These are phyloP conservation scores for Puccinia sorghi DNA, from an alignment of 1,284 basidiomycete species.

Conservation along the genomic window DNA sequence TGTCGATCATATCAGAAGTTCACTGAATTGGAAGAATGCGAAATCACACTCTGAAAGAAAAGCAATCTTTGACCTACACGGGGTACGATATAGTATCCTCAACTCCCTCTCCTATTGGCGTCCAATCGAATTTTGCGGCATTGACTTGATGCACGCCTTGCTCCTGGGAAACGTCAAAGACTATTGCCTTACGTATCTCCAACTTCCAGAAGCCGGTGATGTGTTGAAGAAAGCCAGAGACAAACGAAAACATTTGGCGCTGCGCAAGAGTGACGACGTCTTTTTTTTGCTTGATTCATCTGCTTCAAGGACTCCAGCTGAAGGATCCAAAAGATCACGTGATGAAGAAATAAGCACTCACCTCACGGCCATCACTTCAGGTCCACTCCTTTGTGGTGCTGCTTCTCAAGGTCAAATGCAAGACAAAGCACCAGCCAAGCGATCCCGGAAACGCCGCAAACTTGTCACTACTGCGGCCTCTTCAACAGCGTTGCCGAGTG, in stretches of 20 bases:
- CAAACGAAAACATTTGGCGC: neutral
- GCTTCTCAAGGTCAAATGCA: too few species aligned
- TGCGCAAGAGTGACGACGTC: slow-evolving; percentile 1
- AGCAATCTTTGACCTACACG: slow-evolving; percentile 1
- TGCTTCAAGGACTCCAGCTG: too few species aligned
- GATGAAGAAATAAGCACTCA: too few species aligned
- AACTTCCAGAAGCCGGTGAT: slow-evolving; percentile 10
- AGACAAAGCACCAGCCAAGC: too few species aligned
- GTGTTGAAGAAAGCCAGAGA: neutral
- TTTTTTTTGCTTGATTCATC: too few species aligned
- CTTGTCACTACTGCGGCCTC: too few species aligned
- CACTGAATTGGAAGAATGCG: slow-evolving; percentile 13
- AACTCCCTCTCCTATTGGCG: slow-evolving; percentile 28
- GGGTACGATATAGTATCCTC: slow-evolving; percentile 34
- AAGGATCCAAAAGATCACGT: too few species aligned
- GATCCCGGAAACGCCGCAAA: too few species aligned
- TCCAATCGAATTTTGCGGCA: slow-evolving; percentile 18
- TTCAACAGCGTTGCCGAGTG: too few species aligned
- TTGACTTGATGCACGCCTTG: slow-evolving; percentile 39
- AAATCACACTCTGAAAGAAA: neutral
- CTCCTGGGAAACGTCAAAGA: slow-evolving; percentile 22
- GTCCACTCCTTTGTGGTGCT: too few species aligned
- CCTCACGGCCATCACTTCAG: too few species aligned
- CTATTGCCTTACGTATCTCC: slow-evolving; percentile 16
- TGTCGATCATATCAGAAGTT: slow-evolving; percentile 3